Evolutionary conservation across 768 basidiomycete genomes (phyloP), one percentile per base, ranked within the genome.

Genomic region (Mycena metata): DNA sequence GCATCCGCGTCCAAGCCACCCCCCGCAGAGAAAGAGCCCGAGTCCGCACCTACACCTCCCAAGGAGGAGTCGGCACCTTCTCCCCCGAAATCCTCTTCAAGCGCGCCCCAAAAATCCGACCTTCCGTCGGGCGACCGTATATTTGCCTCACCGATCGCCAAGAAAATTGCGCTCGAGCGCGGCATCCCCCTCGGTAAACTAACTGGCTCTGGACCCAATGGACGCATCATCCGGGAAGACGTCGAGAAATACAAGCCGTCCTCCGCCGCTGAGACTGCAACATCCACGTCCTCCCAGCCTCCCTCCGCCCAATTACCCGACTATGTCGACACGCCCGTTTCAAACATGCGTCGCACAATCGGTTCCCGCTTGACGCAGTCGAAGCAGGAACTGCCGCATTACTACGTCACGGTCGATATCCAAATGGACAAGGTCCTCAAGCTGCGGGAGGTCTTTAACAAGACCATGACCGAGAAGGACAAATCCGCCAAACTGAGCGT

Each of bases 341-440:
- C 94, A 50, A 98, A 91, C 81, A 99, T 99, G 93, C 93, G 98
- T 67, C 94, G 95, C 73, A 91, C 90, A 46, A 99, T 99, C 77
- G 98, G 94, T 63, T 73, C 89, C 45, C 93, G 98, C 73, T 89
- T 99, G 71, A 89, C 91, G 0, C 94, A 98, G 83, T 95, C 94
- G 66, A 99, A 98, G 82, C 92, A 94, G 80, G 91, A 95, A 74
- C 76, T 96, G n/a, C 98, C 98, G 6, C 97, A 99, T 79, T 99
- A 97, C 83, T 99, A 99, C 81, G 81, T 98, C 73, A 98, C 98
- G 5, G 88, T 95, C 47, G 94, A 98, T 75, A 87, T 99, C 79
- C 91, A 93, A 84, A 98, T 99, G 96, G 96, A 95, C 85, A 94
- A 94, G 85, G 91, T 96, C 21, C 79, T 93, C 77, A 99, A 98